Evolutionary conservation across 495 filamentous ascomycete genomes (phyloP).

Genomic region (Venustampulla echinocandica): DNA sequence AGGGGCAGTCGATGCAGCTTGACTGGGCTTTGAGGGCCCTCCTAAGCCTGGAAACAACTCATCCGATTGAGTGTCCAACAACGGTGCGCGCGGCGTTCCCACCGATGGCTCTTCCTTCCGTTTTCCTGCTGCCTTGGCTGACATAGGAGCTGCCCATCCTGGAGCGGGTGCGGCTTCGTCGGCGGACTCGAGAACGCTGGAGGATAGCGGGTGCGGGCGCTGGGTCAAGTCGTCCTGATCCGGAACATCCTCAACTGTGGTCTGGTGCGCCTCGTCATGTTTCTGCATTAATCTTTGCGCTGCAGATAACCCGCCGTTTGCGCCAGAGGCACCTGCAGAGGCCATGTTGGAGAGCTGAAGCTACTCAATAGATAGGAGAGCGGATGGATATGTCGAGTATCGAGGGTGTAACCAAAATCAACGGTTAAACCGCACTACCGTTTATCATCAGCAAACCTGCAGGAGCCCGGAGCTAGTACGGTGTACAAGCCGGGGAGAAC

Average conservation of each 20-base stretch:
- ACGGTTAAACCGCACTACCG: neutral
- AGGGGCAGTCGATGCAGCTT: conserved; percentile 43
- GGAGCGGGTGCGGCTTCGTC: conserved; percentile 26
- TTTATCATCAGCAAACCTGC: neutral
- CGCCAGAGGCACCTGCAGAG: conserved; percentile 20
- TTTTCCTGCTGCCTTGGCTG: conserved; percentile 54
- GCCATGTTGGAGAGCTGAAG: conserved; percentile 14
- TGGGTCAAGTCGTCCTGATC: conserved; percentile 71
- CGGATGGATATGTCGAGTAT: conserved; percentile 1
- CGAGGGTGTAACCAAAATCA: neutral
- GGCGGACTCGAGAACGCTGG: conserved; percentile 25
- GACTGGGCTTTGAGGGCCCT: conserved; percentile 54
- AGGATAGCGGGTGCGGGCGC: conserved; percentile 29
- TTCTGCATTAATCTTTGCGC: conserved; percentile 73
- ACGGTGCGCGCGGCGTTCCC: conserved; percentile 33
- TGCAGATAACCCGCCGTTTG: conserved; percentile 38
- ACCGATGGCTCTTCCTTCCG: conserved; percentile 42
- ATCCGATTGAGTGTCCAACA: conserved; percentile 73
- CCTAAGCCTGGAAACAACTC: conserved; percentile 87
- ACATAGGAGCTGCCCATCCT: conserved; percentile 33
- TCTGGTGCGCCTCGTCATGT: conserved; percentile 59
- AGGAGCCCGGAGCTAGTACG: neutral
- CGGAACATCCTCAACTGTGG: conserved; percentile 66
- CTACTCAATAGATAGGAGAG: neutral
- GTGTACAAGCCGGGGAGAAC: neutral